A percentile compares a stretch with the other conserved stretches of the same genome.
Conservation (phyloP, 805 yeast genomes). For the Candida takata region DNA sequence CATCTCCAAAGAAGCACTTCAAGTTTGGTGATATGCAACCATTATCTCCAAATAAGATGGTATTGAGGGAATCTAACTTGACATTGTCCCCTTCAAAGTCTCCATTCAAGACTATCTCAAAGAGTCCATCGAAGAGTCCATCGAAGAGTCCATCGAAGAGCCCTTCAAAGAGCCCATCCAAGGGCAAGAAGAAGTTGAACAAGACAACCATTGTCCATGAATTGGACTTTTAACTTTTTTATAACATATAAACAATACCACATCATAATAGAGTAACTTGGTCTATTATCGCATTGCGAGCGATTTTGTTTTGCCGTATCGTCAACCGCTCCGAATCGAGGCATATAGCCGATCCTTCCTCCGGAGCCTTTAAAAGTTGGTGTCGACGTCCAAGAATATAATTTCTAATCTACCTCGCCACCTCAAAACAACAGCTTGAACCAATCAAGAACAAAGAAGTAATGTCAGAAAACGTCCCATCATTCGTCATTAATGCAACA, state of each 20-base stretch:
- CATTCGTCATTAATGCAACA: slow-evolving; percentile 27
- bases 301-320: too few relatives aligned
- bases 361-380: too few relatives aligned
- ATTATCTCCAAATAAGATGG: slow-evolving; percentile 7
- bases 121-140: slow-evolving; percentile 5
- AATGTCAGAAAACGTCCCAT: slow-evolving; percentile 13
- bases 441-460: too few relatives aligned
- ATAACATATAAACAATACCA: too few relatives aligned
- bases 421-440: too few relatives aligned
- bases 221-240: too few relatives aligned
- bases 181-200: slow-evolving; percentile 14
- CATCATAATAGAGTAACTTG: too few relatives aligned
- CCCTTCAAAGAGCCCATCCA: slow-evolving; percentile 10
- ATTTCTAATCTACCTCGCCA: too few relatives aligned
- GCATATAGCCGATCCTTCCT: too few relatives aligned
- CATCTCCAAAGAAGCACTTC: slow-evolving; percentile 17
- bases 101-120: background rate
- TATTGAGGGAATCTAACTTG: background rate
- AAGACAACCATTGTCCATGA: background rate
- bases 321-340: too few relatives aligned
- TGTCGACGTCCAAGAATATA: too few relatives aligned
- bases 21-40: slow-evolving; percentile 4
- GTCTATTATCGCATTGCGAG: too few relatives aligned
- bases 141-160: slow-evolving; percentile 14
- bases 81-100: background rate